Evolutionary conservation across 345 rosid genomes (phyloP).

Genomic region (Adansonia digitata): DNA sequence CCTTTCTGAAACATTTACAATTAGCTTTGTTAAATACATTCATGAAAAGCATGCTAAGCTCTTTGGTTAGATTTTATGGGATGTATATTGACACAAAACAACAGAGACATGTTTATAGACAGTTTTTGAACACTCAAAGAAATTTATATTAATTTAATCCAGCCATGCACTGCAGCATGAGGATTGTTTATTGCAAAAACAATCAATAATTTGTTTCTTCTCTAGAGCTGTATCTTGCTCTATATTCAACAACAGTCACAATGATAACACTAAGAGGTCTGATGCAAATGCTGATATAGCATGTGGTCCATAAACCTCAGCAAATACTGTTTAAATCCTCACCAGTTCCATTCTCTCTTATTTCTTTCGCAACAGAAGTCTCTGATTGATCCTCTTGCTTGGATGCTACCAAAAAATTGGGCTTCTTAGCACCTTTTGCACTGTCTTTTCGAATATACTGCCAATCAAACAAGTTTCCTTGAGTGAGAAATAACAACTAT

Average conservation of each 20-base stretch:
- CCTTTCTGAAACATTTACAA: not conserved
- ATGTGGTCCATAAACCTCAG: not conserved
- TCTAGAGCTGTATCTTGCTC: not conserved
- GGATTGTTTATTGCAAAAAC: not conserved
- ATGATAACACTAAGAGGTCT: not conserved
- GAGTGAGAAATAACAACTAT: not conserved
- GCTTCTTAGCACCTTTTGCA: slow-evolving; percentile 33
- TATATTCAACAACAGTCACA: not conserved
- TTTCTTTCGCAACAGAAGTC: slow-evolving; percentile 32
- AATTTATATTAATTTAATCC: slow-evolving; percentile 2
- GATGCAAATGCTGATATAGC: not conserved
- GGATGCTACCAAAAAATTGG: slow-evolving; percentile 18
- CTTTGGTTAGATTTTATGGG: not conserved
- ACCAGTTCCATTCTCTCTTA: slow-evolving; percentile 17
- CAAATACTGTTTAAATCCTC: not conserved
- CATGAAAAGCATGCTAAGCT: not conserved
- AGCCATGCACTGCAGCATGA: not conserved
- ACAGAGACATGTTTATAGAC: not conserved
- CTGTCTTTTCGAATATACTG: slow-evolving; percentile 42
- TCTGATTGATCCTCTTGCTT: slow-evolving; percentile 31
- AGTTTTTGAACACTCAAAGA: not conserved
- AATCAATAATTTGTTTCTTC: not conserved
- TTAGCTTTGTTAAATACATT: not conserved
- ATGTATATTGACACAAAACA: not conserved
- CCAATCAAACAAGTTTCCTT: slow-evolving; percentile 13